Percentiles rank a stretch among this genome's conserved stretches.
phyloP scores from a whole-genome alignment of 371 early-diverging fungal genomes.

The Apophysomyces trapeziformis region DNA sequence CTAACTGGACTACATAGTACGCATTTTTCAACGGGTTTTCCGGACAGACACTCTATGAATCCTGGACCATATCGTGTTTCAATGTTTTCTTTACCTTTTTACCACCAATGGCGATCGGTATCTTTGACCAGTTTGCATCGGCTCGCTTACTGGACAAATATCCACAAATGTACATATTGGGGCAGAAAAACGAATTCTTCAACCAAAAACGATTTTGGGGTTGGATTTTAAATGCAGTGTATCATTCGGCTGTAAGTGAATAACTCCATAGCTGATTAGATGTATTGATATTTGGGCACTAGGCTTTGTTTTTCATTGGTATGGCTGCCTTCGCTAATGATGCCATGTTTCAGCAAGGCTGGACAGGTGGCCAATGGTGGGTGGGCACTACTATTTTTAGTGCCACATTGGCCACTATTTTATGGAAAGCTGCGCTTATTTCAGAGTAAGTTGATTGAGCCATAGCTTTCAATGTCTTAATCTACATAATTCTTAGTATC shows the following conservation, averaged over 20 bases:
- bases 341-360: constrained; percentile 61
- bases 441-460: constrained; percentile 62
- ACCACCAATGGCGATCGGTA: constrained; percentile 89
- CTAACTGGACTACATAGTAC: constrained; percentile 46
- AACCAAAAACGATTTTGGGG: constrained; percentile 93
- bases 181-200: constrained; percentile 90
- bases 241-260: constrained; percentile 73
- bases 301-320: constrained; percentile 65
- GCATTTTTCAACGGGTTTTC: constrained; percentile 90
- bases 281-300: neutral
- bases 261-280: neutral
- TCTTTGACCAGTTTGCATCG: constrained; percentile 92
- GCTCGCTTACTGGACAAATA: constrained; percentile 94
- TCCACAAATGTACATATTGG: constrained; percentile 95
- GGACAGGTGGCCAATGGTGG: constrained; percentile 77
- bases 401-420: constrained; percentile 76
- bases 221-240: constrained; percentile 93
- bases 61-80: constrained; percentile 91
- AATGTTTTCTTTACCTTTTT: constrained; percentile 90
- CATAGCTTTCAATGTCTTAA: neutral
- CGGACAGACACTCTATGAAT: constrained; percentile 92
- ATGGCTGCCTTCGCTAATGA: constrained; percentile 67
- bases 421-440: constrained; percentile 83
- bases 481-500: constrained; percentile 38
- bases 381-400: constrained; percentile 81